Conservation (phyloP, 1,284 basidiomycete species). For the Ganoderma lingzhi region DNA sequence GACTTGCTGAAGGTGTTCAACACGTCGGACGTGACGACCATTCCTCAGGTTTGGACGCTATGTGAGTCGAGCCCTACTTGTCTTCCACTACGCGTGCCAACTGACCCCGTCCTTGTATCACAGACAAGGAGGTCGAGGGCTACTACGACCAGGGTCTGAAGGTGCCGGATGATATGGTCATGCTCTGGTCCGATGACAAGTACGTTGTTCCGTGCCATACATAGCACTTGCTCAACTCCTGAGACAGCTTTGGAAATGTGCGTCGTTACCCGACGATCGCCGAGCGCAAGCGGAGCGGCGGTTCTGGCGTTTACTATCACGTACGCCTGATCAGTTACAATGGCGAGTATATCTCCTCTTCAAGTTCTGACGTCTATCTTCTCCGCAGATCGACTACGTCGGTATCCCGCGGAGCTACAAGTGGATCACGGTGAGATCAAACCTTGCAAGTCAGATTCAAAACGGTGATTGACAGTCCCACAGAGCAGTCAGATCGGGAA, state of each 20-base stretch:
- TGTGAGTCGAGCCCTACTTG: conserved; percentile 47
- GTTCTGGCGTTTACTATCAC: conserved; percentile 76
- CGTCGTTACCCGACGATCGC: conserved; percentile 59
- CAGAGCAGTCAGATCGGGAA: conserved; percentile 40
- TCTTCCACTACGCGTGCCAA: background rate
- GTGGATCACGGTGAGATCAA: conserved; percentile 59
- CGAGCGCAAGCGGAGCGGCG: conserved; percentile 66
- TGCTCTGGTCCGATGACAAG: conserved; percentile 73
- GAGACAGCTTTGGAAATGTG: conserved; percentile 64
- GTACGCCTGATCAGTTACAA: conserved; percentile 42
- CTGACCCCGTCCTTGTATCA: background rate
- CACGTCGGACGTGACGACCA: conserved; percentile 53
- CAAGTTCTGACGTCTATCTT: background rate
- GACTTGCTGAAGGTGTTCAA: conserved; percentile 66
- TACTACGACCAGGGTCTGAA: conserved; percentile 71
- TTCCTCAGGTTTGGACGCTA: conserved; percentile 73
- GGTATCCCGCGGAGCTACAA: conserved; percentile 66
- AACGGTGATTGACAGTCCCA: background rate
- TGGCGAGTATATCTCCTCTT: background rate
- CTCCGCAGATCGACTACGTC: conserved; percentile 48
- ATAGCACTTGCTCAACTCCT: background rate
- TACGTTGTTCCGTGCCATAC: conserved; percentile 40
- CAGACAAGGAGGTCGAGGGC: conserved; percentile 72
- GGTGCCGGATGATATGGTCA: conserved; percentile 62
- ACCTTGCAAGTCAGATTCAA: background rate